Evolutionary conservation across 116 monocot species (phyloP).

Genomic region (Thalassia testudinum): DNA sequence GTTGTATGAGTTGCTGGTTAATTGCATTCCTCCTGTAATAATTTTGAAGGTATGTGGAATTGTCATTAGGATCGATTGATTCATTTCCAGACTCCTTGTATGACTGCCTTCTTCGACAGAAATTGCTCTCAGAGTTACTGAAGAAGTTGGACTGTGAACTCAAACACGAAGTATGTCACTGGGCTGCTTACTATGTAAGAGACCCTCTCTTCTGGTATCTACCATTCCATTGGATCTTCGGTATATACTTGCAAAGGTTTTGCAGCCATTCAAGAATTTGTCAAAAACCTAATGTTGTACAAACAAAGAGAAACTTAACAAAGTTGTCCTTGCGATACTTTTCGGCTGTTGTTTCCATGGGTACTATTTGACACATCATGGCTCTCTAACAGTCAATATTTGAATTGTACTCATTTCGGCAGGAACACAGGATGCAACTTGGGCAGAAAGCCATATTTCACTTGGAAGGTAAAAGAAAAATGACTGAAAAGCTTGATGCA

Average conservation of each 20-base stretch:
- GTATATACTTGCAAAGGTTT: no score
- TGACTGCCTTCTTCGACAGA: conserved; percentile 30
- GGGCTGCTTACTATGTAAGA: conserved; percentile 97
- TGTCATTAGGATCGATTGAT: background rate
- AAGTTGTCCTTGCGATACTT: no score
- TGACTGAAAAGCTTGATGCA: background rate
- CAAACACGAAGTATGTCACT: conserved; percentile 96
- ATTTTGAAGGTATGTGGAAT: conserved; percentile 64
- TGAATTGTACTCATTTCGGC: conserved; percentile 3
- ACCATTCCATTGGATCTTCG: no score
- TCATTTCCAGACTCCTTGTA: background rate
- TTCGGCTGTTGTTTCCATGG: no score
- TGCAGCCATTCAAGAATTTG: no score
- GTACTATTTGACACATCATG: no score
- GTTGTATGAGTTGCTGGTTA: conserved; percentile 80
- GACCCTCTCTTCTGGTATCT: no score
- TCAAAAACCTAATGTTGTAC: no score
- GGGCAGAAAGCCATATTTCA: conserved; percentile 96
- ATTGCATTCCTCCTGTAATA: conserved; percentile 92
- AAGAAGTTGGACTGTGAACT: conserved; percentile 90
- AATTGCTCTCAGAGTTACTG: conserved; percentile 74
- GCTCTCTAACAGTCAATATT: no score
- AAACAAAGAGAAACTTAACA: no score
- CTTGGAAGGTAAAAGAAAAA: conserved; percentile 63
- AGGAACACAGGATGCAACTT: conserved; percentile 94